phyloP scores from a whole-genome alignment of 495 filamentous ascomycete species.

The Entonaema liquescens region DNA sequence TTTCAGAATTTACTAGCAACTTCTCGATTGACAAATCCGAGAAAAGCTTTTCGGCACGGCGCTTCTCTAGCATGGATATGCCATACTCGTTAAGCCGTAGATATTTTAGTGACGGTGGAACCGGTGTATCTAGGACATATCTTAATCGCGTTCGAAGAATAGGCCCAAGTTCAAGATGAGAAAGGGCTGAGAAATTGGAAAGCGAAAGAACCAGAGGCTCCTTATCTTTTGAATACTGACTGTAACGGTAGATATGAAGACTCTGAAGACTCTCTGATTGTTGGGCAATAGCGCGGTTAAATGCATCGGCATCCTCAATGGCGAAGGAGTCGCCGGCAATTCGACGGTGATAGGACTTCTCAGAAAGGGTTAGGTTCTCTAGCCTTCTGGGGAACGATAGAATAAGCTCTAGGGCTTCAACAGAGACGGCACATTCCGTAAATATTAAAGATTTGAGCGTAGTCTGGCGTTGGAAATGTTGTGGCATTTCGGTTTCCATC shows the following conservation, averaged over 20 bases:
- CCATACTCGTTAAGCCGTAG: conserved; percentile 13
- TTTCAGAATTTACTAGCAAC: conserved; percentile 19
- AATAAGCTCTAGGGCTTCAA: conserved; percentile 15
- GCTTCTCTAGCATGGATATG: not conserved
- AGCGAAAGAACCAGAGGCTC: conserved; percentile 18
- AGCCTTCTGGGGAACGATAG: conserved; percentile 21
- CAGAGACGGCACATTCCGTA: conserved; percentile 16
- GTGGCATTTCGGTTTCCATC: not conserved
- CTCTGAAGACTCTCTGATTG: conserved; percentile 18
- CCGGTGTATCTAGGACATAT: conserved; percentile 2
- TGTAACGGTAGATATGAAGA: conserved; percentile 6
- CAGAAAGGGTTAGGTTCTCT: conserved; percentile 1
- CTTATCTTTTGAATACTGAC: not conserved
- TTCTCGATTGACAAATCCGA: conserved; percentile 10
- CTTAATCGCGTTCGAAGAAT: not conserved
- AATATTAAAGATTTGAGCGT: conserved; percentile 15
- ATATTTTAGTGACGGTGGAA: conserved; percentile 11
- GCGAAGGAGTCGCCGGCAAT: conserved; percentile 3
- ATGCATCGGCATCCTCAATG: not conserved
- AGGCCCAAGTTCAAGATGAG: conserved; percentile 28
- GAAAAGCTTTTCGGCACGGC: not conserved
- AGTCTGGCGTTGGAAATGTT: conserved; percentile 13
- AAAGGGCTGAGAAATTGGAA: conserved; percentile 23
- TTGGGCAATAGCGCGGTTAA: conserved; percentile 27
- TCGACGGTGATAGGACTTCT: conserved; percentile 7